A percentile compares a stretch with the other conserved stretches of the same genome.
Evolutionary conservation across 495 filamentous ascomycete species (phyloP).

Genomic region (Neurospora sp.): DNA sequence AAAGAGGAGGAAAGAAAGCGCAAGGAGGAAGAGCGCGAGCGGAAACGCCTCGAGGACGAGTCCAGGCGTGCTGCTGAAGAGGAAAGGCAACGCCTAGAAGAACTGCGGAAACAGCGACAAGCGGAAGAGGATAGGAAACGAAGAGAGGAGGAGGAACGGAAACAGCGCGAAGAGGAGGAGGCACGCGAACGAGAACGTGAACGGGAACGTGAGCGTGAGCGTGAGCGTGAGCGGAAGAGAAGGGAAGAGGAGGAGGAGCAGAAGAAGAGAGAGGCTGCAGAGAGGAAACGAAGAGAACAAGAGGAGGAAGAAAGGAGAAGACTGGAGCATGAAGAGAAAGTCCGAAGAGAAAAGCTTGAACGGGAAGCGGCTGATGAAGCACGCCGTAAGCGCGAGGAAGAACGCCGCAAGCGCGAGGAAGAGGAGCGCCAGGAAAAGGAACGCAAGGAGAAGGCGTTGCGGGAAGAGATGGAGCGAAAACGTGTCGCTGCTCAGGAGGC

Average conservation of each 20-base stretch:
- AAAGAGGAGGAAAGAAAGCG: constrained; percentile 27
- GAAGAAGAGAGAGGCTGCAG: constrained; percentile 31
- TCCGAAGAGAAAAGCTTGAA: constrained; percentile 31
- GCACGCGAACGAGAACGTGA: constrained; percentile 25
- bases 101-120: constrained; percentile 19
- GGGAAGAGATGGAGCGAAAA: constrained; percentile 49
- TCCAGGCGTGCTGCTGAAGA: constrained; percentile 2
- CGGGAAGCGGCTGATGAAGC: constrained; percentile 36
- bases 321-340: constrained; percentile 30
- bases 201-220: constrained; percentile 21
- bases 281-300: constrained; percentile 14
- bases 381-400: constrained; percentile 33
- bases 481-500: constrained; percentile 46
- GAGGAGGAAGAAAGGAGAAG: constrained; percentile 25
- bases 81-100: constrained; percentile 35
- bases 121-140: constrained; percentile 26
- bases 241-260: constrained; percentile 26
- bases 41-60: constrained; percentile 18
- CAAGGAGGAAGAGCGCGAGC: constrained; percentile 19
- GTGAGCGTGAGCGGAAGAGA: constrained; percentile 28
- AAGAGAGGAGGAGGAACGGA: constrained; percentile 40
- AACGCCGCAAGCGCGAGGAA: constrained; percentile 10
- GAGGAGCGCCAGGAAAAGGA: constrained; percentile 12
- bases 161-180: constrained; percentile 23
- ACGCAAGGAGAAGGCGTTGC: constrained; percentile 30